These are phyloP conservation scores for Lodderomyces metapsilosis DNA, from an alignment of 1,139 yeast genomes.

Conservation along the genomic window DNA sequence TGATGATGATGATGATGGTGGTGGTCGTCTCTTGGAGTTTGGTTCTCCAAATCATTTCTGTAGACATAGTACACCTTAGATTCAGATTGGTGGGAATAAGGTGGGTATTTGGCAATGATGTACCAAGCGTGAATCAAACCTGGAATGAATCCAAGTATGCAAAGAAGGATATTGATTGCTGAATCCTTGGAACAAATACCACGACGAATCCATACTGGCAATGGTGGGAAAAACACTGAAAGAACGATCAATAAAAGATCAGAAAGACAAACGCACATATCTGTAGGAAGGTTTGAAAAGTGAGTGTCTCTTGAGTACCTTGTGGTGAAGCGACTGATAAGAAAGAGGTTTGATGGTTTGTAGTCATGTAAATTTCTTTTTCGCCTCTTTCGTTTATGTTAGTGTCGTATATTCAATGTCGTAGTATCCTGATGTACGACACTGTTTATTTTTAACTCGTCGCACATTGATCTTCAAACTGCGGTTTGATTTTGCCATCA, in stretches of 20 bases:
- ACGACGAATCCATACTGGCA: slow-evolving; percentile 68
- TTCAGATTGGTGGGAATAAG: slow-evolving; percentile 18
- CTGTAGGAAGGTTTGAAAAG: too few relatives aligned
- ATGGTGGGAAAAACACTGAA: slow-evolving; percentile 66
- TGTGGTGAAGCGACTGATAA: too few relatives aligned
- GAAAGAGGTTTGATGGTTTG: neutral
- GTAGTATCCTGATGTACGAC: too few relatives aligned
- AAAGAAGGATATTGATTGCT: slow-evolving; percentile 55
- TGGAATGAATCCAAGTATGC: slow-evolving; percentile 63
- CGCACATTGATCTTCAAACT: too few relatives aligned
- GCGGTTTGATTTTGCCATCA: slow-evolving; percentile 2
- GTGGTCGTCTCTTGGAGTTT: slow-evolving; percentile 18
- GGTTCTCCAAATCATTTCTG: slow-evolving; percentile 33
- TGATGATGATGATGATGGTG: slow-evolving; percentile 16
- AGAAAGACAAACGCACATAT: slow-evolving; percentile 29
- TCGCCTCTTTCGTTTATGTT: neutral
- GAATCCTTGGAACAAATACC: slow-evolving; percentile 65
- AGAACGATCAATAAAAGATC: slow-evolving; percentile 58
- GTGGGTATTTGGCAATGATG: slow-evolving; percentile 52
- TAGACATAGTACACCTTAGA: slow-evolving; percentile 33
- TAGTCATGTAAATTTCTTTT: slow-evolving; percentile 1
- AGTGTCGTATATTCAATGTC: neutral
- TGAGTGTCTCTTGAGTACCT: too few relatives aligned
- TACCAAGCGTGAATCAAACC: slow-evolving; percentile 69
- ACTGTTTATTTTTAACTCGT: too few relatives aligned